phyloP scores from a whole-genome alignment of 2,329 filamentous ascomycete species.

The Hyphodiscus sp. region DNA sequence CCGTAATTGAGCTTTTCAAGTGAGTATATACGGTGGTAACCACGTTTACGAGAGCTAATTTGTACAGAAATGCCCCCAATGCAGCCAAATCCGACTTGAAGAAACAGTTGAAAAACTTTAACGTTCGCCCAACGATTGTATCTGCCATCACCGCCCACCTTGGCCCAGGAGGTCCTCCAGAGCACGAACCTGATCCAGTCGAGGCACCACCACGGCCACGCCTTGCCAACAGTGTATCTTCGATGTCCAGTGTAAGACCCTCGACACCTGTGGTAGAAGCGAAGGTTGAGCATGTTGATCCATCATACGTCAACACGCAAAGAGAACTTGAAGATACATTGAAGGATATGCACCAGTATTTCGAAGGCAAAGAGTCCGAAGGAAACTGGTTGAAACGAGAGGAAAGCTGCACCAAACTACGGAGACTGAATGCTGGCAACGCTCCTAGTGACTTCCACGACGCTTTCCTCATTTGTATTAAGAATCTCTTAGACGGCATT shows the following conservation, averaged over 20 bases:
- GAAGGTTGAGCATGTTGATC: slow-evolving; percentile 66
- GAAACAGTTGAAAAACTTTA: slow-evolving; percentile 74
- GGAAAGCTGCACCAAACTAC: slow-evolving; percentile 68
- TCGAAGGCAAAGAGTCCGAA: slow-evolving; percentile 85
- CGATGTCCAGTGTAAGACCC: slow-evolving; percentile 38
- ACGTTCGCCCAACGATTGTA: slow-evolving; percentile 81
- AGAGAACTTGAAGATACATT: slow-evolving; percentile 86
- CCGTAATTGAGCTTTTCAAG: slow-evolving; percentile 83
- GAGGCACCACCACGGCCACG: slow-evolving; percentile 37
- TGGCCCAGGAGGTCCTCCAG: slow-evolving; percentile 40
- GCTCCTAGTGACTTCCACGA: slow-evolving; percentile 69
- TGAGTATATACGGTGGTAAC: slow-evolving; percentile 33
- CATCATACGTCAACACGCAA: slow-evolving; percentile 74
- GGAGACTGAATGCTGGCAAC: slow-evolving; percentile 77
- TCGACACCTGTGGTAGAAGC: slow-evolving; percentile 57
- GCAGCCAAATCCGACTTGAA: slow-evolving; percentile 84
- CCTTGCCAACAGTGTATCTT: slow-evolving; percentile 47
- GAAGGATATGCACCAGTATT: slow-evolving; percentile 70
- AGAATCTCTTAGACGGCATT: slow-evolving; percentile 75
- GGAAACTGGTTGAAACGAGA: slow-evolving; percentile 88
- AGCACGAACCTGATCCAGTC: slow-evolving; percentile 23
- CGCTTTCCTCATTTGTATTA: slow-evolving; percentile 63
- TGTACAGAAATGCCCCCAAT: slow-evolving; percentile 62
- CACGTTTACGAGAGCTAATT: slow-evolving; percentile 6
- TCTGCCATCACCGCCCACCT: slow-evolving; percentile 73